Base-by-base conservation (phyloP, 1,284 basidiomycete genomes). In the Rhodotorula sp. region DNA sequence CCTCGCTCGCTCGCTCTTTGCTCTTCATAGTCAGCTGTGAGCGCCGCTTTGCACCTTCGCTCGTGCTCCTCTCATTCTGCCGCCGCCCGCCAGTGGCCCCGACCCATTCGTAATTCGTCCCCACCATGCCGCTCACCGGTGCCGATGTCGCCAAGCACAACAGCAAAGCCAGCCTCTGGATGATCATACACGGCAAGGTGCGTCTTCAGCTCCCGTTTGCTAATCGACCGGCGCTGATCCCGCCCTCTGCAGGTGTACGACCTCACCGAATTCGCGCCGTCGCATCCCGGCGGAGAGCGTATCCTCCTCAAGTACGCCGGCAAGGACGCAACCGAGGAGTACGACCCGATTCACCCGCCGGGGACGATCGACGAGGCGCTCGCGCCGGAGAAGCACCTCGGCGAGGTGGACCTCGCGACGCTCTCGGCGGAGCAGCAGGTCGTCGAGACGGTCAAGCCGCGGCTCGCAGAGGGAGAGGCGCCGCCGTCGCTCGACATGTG, bases 111-210 rank as follows among this genome's bases (percentile, higher is more conserved):
- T 10, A 27, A 17, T 13, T 14, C 44, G 5, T 4, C 14, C 13
- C 49, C 34, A 8, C n/a, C 41, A 70, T 25, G 53, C 55, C 61
- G 71, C 93, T 85, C 82, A 88, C 88, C 5, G 80, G 86, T 53
- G 89, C 86, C 54, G 93, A 96, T 63, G 91, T 96, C 59, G 89
- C 89, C 63, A 89, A 90, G 84, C 93, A 96, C 85, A 92, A 90
- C 81, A 89, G 87, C 83, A 90, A 92, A 84, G 90, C 93, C 68
- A 92, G 95, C 80, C 82, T 90, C 44, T 76, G 74, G 73, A 72
- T 96, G 34, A 88, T 93, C 71, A 88, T 96, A 64, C 86, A 91
- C 77, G 91, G 89, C 19, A 86, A 96, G 81, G 92, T 96, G 46
- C 48, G 71, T 23, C 19, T 21, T 27, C 21, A 19, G 2, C 50